Conservation (phyloP, 129 eudicot species). For the Lactuca saligna region DNA sequence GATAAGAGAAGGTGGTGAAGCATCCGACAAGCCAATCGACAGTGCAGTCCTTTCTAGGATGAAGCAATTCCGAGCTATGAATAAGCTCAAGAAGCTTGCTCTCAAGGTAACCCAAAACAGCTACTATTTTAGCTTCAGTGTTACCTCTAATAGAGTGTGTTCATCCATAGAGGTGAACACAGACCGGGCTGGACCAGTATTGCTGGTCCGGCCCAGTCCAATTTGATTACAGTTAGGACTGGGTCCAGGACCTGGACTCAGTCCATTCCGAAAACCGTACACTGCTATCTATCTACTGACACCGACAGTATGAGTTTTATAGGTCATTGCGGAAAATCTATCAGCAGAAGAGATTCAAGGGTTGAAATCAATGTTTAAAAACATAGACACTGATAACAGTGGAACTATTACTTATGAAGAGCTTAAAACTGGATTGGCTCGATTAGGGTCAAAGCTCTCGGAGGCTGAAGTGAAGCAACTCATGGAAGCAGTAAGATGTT, state of each 20-base stretch:
- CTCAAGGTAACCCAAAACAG: conserved; percentile 51
- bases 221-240: too few species aligned
- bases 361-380: conserved; percentile 72
- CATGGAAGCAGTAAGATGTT: conserved; percentile 85
- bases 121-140: background rate
- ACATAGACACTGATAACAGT: conserved; percentile 86
- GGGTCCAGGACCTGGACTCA: background rate
- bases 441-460: conserved; percentile 86
- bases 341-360: conserved; percentile 91
- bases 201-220: too few species aligned
- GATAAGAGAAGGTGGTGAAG: conserved; percentile 85
- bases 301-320: background rate
- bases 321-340: conserved; percentile 92
- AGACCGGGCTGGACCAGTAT: too few species aligned
- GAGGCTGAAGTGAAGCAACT: conserved; percentile 88
- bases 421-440: conserved; percentile 79
- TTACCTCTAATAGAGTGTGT: too few species aligned
- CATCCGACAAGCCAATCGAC: conserved; percentile 93
- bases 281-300: background rate
- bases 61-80: conserved; percentile 98
- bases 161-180: too few species aligned
- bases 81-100: conserved; percentile 93
- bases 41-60: conserved; percentile 87
- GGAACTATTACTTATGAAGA: conserved; percentile 91
- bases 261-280: background rate